phyloP scores from a whole-genome alignment of 192 early-diverging fungal species.

The Coemansia sp. region DNA sequence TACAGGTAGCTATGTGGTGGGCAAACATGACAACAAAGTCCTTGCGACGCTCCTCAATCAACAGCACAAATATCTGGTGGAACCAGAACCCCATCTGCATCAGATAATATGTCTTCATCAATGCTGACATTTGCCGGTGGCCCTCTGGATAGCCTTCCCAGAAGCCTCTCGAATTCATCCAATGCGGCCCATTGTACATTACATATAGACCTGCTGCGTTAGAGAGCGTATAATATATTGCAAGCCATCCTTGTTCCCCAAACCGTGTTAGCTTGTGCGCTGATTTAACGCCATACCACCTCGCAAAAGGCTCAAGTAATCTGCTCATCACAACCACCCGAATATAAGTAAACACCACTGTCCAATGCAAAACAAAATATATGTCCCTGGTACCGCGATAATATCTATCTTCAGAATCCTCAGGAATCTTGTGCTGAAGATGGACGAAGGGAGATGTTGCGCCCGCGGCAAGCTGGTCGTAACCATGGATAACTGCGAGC shows the following conservation, averaged over 20 bases:
- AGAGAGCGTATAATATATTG: constrained; percentile 64
- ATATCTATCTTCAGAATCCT: constrained; percentile 40
- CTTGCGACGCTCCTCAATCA: constrained; percentile 72
- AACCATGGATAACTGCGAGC: constrained; percentile 32
- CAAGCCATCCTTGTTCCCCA: constrained; percentile 71
- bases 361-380: constrained; percentile 61
- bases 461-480: constrained; percentile 18
- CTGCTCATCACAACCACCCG: constrained; percentile 54
- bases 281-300: constrained; percentile 34
- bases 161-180: constrained; percentile 67
- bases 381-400: constrained; percentile 33
- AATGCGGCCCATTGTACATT: constrained; percentile 67
- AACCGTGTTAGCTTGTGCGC: constrained; percentile 55
- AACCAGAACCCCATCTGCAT: constrained; percentile 76
- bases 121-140: constrained; percentile 55
- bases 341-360: constrained; percentile 66
- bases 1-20: constrained; percentile 79
- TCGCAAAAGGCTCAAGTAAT: constrained; percentile 41
- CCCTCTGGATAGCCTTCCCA: constrained; percentile 69
- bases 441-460: constrained; percentile 31
- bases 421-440: constrained; percentile 38
- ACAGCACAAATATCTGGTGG: constrained; percentile 73
- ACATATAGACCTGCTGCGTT: constrained; percentile 64
- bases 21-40: constrained; percentile 68
- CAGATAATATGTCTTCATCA: constrained; percentile 73